Evolutionary conservation across 768 basidiomycete species (phyloP).

Genomic region (Calocybe indica): DNA sequence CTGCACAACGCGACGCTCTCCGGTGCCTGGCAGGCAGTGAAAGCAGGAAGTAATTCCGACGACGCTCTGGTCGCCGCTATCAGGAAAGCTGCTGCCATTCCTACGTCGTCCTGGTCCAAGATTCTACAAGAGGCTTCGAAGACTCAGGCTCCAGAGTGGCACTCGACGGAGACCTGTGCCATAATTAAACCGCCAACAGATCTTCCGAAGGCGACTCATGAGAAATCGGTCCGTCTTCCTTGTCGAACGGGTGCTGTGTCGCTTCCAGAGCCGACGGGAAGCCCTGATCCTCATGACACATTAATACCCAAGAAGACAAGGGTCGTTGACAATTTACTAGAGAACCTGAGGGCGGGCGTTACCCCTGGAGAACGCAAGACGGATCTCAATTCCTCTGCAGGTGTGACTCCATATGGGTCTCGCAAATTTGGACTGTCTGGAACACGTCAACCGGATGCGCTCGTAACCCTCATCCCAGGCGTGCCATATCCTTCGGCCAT

Average conservation of each 20-base stretch:
- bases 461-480: no score
- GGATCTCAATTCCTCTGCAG: no score
- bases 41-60: slow-evolving; percentile 28
- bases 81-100: slow-evolving; percentile 30
- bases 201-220: slow-evolving; percentile 14
- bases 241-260: slow-evolving; percentile 12
- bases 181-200: slow-evolving; percentile 24
- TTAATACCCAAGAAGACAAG: slow-evolving; percentile 10
- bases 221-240: no score
- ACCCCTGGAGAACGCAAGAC: neutral
- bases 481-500: no score
- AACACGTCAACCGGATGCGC: no score
- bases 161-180: slow-evolving; percentile 26
- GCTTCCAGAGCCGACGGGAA: slow-evolving; percentile 9
- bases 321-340: slow-evolving; percentile 27
- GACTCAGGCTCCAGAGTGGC: slow-evolving; percentile 24
- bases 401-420: no score
- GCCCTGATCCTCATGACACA: slow-evolving; percentile 11
- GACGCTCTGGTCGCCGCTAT: slow-evolving; percentile 38
- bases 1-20: slow-evolving; percentile 25
- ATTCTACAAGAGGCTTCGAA: slow-evolving; percentile 29
- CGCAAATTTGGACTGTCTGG: no score
- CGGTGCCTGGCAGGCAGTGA: slow-evolving; percentile 20
- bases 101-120: slow-evolving; percentile 35
- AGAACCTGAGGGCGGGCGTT: slow-evolving; percentile 14